Percentiles rank a stretch among this genome's conserved stretches.
Evolutionary conservation across 495 filamentous ascomycete species (phyloP).

Genomic region (Tetracladium marchalianum): DNA sequence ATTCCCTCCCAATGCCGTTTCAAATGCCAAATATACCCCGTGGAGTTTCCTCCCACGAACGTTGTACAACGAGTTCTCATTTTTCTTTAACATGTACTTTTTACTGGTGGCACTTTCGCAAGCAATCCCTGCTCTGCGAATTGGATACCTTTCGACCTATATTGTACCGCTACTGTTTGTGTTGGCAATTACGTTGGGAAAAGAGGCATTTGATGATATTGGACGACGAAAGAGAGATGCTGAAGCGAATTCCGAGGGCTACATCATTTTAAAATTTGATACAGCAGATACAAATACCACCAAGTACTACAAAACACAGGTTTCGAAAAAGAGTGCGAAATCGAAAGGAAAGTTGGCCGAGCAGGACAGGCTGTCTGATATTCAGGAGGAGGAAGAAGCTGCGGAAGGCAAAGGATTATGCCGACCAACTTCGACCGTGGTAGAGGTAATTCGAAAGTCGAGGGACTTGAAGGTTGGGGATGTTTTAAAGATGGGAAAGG

Average conservation of each 20-base stretch:
- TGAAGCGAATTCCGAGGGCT: conserved; percentile 90
- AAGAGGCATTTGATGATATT: conserved; percentile 94
- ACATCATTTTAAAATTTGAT: conserved; percentile 65
- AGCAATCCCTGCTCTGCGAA: conserved; percentile 75
- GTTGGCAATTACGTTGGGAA: conserved; percentile 80
- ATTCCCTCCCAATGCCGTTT: conserved; percentile 79
- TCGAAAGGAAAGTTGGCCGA: conserved; percentile 20
- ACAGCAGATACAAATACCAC: conserved; percentile 25
- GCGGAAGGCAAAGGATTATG: conserved; percentile 17
- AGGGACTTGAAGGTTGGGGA: conserved; percentile 92
- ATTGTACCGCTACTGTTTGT: conserved; percentile 90
- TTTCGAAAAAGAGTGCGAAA: conserved; percentile 23
- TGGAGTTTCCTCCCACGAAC: conserved; percentile 91
- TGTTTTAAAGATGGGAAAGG: conserved; percentile 81
- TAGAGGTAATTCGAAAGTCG: conserved; percentile 67
- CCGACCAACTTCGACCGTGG: conserved; percentile 33
- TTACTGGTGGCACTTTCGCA: conserved; percentile 91
- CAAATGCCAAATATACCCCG: conserved; percentile 97
- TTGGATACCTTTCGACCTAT: conserved; percentile 92
- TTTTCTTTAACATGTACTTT: conserved; percentile 99
- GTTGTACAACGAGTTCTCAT: conserved; percentile 96
- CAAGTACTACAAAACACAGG: conserved; percentile 28
- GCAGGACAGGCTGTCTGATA: conserved; percentile 28
- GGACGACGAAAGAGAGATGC: conserved; percentile 73
- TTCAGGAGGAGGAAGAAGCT: conserved; percentile 28